Percentiles rank a stretch among this genome's conserved stretches.
Evolutionary conservation across 208 protist genomes (phyloP).

Genomic region (Leishmania martiniquensis): DNA sequence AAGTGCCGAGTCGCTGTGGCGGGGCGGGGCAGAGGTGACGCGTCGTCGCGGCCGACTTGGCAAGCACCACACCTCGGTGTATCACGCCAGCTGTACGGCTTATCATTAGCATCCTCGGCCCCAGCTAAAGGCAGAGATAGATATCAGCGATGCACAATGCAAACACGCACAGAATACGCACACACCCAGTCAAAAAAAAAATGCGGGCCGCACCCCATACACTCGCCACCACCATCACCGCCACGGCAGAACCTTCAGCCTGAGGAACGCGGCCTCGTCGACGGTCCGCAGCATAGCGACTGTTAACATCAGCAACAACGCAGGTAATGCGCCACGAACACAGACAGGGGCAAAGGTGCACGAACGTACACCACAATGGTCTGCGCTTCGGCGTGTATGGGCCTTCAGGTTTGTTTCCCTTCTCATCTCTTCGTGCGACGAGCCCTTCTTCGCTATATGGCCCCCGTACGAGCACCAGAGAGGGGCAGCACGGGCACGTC

Average conservation of each 20-base stretch:
- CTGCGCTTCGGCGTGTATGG: too few species aligned
- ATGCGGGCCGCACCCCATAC: neutral
- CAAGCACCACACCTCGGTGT: neutral
- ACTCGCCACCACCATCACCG: neutral
- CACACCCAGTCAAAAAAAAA: neutral
- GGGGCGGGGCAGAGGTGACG: neutral
- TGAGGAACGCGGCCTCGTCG: neutral
- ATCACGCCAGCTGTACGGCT: neutral
- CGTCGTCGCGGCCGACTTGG: neutral
- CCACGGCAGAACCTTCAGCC: neutral
- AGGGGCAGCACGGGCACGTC: slow-evolving; percentile 19
- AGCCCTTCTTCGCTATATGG: neutral
- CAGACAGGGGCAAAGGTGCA: too few species aligned
- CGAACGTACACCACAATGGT: too few species aligned
- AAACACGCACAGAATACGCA: neutral
- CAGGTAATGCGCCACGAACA: neutral
- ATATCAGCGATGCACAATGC: neutral
- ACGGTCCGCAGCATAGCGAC: neutral
- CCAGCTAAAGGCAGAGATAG: neutral
- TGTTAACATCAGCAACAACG: neutral
- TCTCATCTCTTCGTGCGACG: neutral
- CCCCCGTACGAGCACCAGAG: neutral
- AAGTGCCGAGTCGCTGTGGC: neutral
- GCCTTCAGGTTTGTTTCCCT: too few species aligned
- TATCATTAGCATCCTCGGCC: neutral